Evolutionary conservation across 768 basidiomycete genomes (phyloP).

Genomic region (Cubamyces lactineus): DNA sequence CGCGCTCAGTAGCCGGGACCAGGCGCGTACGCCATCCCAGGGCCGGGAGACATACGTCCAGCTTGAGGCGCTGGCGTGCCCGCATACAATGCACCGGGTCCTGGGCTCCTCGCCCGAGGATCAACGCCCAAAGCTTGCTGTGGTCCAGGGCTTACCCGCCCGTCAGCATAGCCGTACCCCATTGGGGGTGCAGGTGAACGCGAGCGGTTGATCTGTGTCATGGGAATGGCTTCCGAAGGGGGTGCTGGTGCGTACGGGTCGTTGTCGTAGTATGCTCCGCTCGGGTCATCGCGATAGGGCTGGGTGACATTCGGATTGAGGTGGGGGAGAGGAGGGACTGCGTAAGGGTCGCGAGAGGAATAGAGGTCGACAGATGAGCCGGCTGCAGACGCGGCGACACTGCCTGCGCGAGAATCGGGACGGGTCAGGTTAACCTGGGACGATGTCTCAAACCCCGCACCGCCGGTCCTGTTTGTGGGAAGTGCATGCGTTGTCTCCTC

Average conservation of each 20-base stretch:
- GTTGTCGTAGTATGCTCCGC: slow-evolving; percentile 52
- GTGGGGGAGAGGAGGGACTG: slow-evolving; percentile 81
- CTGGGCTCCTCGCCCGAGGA: slow-evolving; percentile 25
- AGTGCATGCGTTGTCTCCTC: slow-evolving; percentile 46
- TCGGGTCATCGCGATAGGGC: slow-evolving; percentile 77
- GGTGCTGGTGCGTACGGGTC: slow-evolving; percentile 83
- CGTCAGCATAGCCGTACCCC: slow-evolving; percentile 20
- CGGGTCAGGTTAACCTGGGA: slow-evolving; percentile 63
- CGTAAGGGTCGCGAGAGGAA: slow-evolving; percentile 66
- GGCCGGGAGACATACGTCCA: slow-evolving; percentile 50
- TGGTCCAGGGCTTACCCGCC: slow-evolving; percentile 21
- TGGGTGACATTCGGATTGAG: slow-evolving; percentile 64
- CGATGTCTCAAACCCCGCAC: slow-evolving; percentile 72
- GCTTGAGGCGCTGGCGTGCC: slow-evolving; percentile 27
- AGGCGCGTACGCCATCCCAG: slow-evolving; percentile 47
- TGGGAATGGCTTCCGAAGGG: slow-evolving; percentile 75
- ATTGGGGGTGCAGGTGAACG: slow-evolving; percentile 33
- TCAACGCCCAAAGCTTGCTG: slow-evolving; percentile 16
- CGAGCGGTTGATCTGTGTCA: slow-evolving; percentile 58
- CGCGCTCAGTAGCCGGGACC: slow-evolving; percentile 22
- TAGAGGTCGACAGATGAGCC: slow-evolving; percentile 47
- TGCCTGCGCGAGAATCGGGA: slow-evolving; percentile 45
- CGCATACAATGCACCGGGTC: slow-evolving; percentile 19
- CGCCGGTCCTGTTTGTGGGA: slow-evolving; percentile 70
- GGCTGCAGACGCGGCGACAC: slow-evolving; percentile 49